Evolutionary conservation across 371 early-diverging fungal species (phyloP).

Genomic region (Zychaea mexicana): DNA sequence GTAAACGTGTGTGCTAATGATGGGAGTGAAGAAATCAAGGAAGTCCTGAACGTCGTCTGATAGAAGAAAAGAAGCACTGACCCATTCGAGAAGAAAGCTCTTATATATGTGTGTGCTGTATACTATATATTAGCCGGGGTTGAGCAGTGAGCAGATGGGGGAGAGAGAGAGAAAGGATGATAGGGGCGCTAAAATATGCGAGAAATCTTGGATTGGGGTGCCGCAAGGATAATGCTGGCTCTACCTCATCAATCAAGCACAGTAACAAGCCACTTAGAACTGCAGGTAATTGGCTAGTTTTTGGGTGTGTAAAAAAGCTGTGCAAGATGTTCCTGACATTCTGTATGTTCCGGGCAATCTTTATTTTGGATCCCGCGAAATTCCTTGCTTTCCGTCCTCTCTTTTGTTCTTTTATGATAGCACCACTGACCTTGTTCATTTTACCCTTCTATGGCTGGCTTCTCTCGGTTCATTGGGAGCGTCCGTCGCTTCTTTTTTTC

Average conservation of each 20-base stretch:
- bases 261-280: no score
- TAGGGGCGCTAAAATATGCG: no score
- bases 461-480: conserved; percentile 6
- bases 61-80: neutral
- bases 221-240: no score
- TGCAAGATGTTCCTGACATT: conserved; percentile 10
- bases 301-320: neutral
- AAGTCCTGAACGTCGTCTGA: neutral
- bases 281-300: no score
- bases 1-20: no score
- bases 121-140: no score
- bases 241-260: no score
- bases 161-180: no score
- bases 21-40: conserved; percentile 1
- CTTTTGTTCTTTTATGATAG: neutral
- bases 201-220: no score
- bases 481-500: conserved; percentile 15
- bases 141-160: no score
- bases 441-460: conserved; percentile 1
- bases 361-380: conserved; percentile 9
- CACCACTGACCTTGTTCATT: conserved; percentile 1
- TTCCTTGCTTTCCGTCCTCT: conserved; percentile 13
- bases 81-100: neutral
- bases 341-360: neutral
- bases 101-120: no score